These are phyloP conservation scores for Incumbomyces delicatus DNA, from an alignment of 2,329 filamentous ascomycete genomes.

Conservation along the genomic window DNA sequence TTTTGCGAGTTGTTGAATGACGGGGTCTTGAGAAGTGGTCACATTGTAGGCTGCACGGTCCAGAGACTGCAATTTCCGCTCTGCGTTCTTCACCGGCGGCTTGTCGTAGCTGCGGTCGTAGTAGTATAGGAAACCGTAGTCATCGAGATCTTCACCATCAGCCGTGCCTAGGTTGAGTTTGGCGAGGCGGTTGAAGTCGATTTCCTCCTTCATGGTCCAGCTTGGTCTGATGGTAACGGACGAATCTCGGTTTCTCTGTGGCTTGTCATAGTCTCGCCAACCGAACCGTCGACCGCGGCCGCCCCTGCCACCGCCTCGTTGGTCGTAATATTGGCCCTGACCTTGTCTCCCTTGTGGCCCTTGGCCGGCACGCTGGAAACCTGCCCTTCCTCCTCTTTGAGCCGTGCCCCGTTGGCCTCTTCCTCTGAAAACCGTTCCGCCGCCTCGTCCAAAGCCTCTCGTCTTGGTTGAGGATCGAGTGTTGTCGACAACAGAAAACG, in stretches of 20 bases:
- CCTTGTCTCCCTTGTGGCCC: constrained; percentile 53
- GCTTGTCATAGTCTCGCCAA: constrained; percentile 99
- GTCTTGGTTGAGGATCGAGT: constrained; percentile 76
- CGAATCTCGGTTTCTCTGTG: constrained; percentile 86
- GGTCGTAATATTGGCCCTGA: constrained; percentile 56
- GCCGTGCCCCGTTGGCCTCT: constrained; percentile 63
- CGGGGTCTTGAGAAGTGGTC: constrained; percentile 87
- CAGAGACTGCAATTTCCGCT: constrained; percentile 68
- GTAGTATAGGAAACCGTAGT: constrained; percentile 96
- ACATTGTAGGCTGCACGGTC: constrained; percentile 98
- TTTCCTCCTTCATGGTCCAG: constrained; percentile 94
- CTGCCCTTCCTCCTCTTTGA: constrained; percentile 53
- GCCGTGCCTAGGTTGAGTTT: constrained; percentile 95
- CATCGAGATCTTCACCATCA: constrained; percentile 88
- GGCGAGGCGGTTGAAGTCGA: constrained; percentile 88
- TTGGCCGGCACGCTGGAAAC: constrained; percentile 62
- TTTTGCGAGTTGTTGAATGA: constrained; percentile 94
- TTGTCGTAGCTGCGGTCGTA: constrained; percentile 96
- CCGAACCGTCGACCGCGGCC: constrained; percentile 73
- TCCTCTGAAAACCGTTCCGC: constrained; percentile 79
- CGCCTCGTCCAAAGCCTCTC: constrained; percentile 71
- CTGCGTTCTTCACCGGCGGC: constrained; percentile 75
- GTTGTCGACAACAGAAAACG: constrained; percentile 97
- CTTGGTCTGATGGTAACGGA: constrained; percentile 94
- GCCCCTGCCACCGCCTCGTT: constrained; percentile 55